Evolutionary conservation across 169 alveolate genomes (phyloP), one percentile per base, ranked within the genome.

Genomic region (Theileria luwenshuni): DNA sequence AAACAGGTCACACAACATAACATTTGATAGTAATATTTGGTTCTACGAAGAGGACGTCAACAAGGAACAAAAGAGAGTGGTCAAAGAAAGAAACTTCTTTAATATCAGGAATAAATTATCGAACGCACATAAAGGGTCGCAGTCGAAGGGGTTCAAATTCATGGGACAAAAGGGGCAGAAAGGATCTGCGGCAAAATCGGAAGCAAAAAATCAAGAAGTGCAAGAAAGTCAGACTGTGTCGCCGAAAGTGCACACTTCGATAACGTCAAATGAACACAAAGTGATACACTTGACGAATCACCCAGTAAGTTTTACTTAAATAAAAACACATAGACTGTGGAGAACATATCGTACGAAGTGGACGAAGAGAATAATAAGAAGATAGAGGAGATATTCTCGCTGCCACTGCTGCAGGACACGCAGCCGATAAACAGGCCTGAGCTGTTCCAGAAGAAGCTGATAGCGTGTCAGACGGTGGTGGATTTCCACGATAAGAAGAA

Each of bases 391-490:
- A 83, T 75, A 19, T 87, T 85, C 62, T 32, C 83, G 10, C 54
- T 91, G 54, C 92, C 94, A 35, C 75, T 84, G 38, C 85, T 92
- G 25, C 68, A 76, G 76, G 93, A 92, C 47, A 79, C 91, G 7
- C 93, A 91, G 1, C 69, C 84, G 32, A 69, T 72, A 13, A 84
- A 83, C 33, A 86, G 94, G 23, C 77, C 83, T 3, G 91, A 86
- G 51, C 79, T 92, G n/a, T 86, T 92, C 54, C 92, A 90, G 71
- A 79, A 86, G 76, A 92, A 92, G 75, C 88, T 92, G 48, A 89
- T 77, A 30, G 96, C 94, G 19, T 92, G 96, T 71, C 86, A 90
- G 21, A 74, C 87, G 15, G 90, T 86, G 47, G 87, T 85, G 45
- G 94, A 92, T 69, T 91, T 92, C 69, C 17, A 63, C 30, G 47